phyloP scores from a whole-genome alignment of 1,284 basidiomycete species.

The Microbotryomycetes sp. region DNA sequence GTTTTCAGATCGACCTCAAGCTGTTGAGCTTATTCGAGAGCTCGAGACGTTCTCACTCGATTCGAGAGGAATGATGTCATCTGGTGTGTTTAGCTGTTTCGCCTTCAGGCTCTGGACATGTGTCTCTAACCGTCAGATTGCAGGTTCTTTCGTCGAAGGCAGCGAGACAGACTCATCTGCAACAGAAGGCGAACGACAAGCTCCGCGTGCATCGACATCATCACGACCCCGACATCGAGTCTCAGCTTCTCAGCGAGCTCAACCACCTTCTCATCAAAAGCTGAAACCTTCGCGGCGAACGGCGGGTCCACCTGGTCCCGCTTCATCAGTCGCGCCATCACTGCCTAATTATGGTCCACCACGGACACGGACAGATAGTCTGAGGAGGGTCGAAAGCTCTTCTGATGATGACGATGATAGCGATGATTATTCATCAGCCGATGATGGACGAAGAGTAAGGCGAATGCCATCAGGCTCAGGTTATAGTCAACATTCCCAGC shows the following conservation, averaged over 20 bases:
- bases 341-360: constrained; percentile 30
- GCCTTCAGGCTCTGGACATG: neutral
- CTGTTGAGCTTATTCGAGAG: constrained; percentile 42
- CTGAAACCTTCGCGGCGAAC: neutral
- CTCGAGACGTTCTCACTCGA: constrained; percentile 43
- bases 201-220: neutral
- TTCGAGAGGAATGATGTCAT: constrained; percentile 38
- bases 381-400: neutral
- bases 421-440: neutral
- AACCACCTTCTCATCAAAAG: neutral
- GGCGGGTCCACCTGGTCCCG: neutral
- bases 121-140: neutral
- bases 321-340: constrained; percentile 19
- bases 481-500: neutral
- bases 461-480: neutral
- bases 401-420: constrained; percentile 1
- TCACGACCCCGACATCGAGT: neutral
- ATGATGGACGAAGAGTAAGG: neutral
- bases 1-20: constrained; percentile 43
- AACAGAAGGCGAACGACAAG: neutral
- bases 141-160: constrained; percentile 4
- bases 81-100: constrained; percentile 6
- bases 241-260: neutral
- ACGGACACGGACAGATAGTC: constrained; percentile 10
- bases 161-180: neutral